Conservation (phyloP, 1,139 yeast species). For the Geotrichum aggregatum region DNA sequence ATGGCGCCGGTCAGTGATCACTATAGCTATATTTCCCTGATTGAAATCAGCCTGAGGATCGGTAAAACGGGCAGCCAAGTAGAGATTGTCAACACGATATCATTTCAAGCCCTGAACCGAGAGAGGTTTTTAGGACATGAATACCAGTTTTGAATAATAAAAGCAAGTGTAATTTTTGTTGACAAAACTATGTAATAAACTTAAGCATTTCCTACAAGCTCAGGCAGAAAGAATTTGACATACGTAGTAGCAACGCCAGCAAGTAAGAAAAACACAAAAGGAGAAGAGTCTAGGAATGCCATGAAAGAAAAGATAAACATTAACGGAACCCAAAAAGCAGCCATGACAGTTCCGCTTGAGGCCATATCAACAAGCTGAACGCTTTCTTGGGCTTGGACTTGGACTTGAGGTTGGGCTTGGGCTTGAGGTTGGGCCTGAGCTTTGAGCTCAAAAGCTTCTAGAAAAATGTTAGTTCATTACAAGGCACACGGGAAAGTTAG, state of each 20-base stretch:
- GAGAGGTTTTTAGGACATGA: too few species aligned
- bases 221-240: conserved; percentile 21
- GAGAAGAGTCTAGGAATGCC: conserved; percentile 20
- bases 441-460: background rate
- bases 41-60: too few species aligned
- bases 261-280: conserved; percentile 19
- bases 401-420: background rate
- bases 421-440: background rate
- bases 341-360: conserved; percentile 19
- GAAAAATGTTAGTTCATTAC: too few species aligned
- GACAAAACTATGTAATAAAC: background rate
- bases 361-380: conserved; percentile 4
- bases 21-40: too few species aligned
- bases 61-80: too few species aligned
- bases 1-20: too few species aligned
- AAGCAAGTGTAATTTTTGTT: background rate
- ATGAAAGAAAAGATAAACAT: conserved; percentile 17
- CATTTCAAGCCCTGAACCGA: too few species aligned
- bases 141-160: background rate
- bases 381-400: background rate
- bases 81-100: too few species aligned
- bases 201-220: conserved; percentile 17
- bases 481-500: too few species aligned
- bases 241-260: conserved; percentile 21
- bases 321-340: conserved; percentile 21